Base-by-base conservation (phyloP, 2,329 filamentous ascomycete species). In the Aspergillus chevalieri region DNA sequence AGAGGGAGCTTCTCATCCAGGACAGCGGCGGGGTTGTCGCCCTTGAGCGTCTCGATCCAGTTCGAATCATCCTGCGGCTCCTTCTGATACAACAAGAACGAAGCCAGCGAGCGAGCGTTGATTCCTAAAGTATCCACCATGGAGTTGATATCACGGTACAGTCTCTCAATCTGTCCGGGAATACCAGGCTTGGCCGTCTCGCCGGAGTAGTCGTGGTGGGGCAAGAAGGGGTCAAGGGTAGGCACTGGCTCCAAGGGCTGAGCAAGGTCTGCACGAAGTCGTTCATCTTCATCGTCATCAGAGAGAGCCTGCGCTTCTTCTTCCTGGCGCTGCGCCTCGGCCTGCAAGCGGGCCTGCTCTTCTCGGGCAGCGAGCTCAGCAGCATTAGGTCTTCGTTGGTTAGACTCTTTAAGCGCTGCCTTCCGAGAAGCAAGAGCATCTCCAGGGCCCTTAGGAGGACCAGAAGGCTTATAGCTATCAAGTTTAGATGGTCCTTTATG, bases 111-210 rank as follows among this genome's bases (percentile, higher is more conserved):
- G 14, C 92, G 80, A 5, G 87, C 83, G 64, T 97, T 97, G 45
- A 96, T 79, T 8, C 92, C 92, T 38, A 97, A 74, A 0, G 88
- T 92, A 60, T 96, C 89, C 41, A 98, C 84, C 93, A 97, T 98
- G 10, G 87, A 87, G 67, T 77, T 78, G 54, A 76, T 75, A 51
- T 78, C 75, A 10, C 74, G 71, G 53, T 76, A 77, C 2, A 78
- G 58, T 46, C 69, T 65, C 58, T 78, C 75, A 43, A 77, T 74
- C 56, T 77, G 74, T 6, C 74, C 74, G 1, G 74, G 71, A 49
- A 78, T 69, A 26, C 74, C 75, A 38, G 71, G 72, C 53, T 75
- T 75, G 43, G 64, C 64, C 6, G 69, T 71, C 45, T 71, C 64
- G 6, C 70, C 71, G 26, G 65, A 65, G 48, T 73, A 75, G 48